A percentile compares a stretch with the other conserved stretches of the same genome.
Conservation (phyloP, 73 alveolate species). For the Halteria grandinella region DNA sequence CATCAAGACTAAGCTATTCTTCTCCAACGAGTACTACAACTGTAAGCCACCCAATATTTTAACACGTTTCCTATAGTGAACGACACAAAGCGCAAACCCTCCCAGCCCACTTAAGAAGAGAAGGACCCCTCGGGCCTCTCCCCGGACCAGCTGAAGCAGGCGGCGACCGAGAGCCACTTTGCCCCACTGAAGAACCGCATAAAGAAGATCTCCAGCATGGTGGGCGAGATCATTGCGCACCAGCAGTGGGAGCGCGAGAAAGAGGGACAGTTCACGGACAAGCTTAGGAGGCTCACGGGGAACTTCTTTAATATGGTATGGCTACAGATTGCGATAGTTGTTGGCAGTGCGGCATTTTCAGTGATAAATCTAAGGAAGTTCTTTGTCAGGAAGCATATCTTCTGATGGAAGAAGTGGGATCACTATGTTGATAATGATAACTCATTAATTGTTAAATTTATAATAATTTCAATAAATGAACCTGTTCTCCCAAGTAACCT, state of each 20-base stretch:
- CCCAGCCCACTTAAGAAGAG: background rate
- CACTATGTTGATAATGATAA: background rate
- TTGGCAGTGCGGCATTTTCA: conserved; percentile 42
- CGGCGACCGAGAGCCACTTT: conserved; percentile 34
- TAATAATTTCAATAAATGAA: conserved; percentile 21
- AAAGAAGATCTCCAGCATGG: conserved; percentile 17
- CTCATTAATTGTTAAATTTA: background rate
- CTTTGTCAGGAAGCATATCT: conserved; percentile 40
- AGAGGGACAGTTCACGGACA: conserved; percentile 16
- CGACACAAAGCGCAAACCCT: background rate
- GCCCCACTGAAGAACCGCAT: conserved; percentile 8
- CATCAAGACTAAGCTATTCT: conserved; percentile 2
- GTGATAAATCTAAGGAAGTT: conserved; percentile 38
- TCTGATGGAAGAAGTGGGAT: background rate
- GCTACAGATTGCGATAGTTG: conserved; percentile 2
- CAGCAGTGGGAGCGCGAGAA: conserved; percentile 30
- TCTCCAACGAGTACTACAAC: conserved; percentile 37
- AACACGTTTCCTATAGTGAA: background rate
- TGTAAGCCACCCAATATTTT: conserved; percentile 26
- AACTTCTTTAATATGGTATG: conserved; percentile 29
- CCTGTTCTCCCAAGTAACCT: too few species aligned
- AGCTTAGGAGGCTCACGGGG: background rate
- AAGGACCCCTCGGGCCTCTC: background rate
- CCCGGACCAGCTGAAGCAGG: background rate
- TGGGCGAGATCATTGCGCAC: conserved; percentile 44